phyloP scores from a whole-genome alignment of 1,139 yeast species.

The Ogataea hybrid region DNA sequence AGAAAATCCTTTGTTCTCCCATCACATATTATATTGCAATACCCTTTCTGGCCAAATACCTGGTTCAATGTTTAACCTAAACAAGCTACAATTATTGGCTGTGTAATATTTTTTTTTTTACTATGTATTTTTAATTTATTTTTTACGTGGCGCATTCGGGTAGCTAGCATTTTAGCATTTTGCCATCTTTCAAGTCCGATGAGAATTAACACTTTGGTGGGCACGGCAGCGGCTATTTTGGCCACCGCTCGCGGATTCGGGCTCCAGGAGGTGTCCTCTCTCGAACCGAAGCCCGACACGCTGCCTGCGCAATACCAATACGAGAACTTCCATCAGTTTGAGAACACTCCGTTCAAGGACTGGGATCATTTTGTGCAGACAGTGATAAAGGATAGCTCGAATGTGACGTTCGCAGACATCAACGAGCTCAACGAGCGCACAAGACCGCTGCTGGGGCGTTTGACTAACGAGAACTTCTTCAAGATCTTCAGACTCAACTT shows the following conservation, averaged over 20 bases:
- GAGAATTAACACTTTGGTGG: slow-evolving; percentile 2
- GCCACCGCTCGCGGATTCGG: slow-evolving; percentile 10
- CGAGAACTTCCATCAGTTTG: slow-evolving; percentile 29
- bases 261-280: slow-evolving; percentile 16
- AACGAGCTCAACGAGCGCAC: slow-evolving; percentile 48
- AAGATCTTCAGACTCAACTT: slow-evolving; percentile 83
- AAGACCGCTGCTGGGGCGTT: slow-evolving; percentile 51
- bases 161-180: neutral
- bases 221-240: neutral
- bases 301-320: slow-evolving; percentile 25
- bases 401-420: slow-evolving; percentile 53
- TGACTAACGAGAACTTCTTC: slow-evolving; percentile 75
- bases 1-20: too few relatives aligned
- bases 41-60: too few relatives aligned
- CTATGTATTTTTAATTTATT: too few relatives aligned
- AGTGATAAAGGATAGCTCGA: slow-evolving; percentile 32
- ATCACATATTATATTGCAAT: too few relatives aligned
- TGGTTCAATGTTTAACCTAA: neutral
- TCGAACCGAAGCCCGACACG: slow-evolving; percentile 28
- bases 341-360: slow-evolving; percentile 29
- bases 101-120: neutral
- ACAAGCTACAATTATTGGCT: neutral
- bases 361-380: slow-evolving; percentile 23
- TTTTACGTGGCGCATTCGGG: too few relatives aligned
- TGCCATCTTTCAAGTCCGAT: slow-evolving; percentile 1